Evolutionary conservation across 306 rosid genomes (phyloP).

Genomic region (Castanopsis chinensis): DNA sequence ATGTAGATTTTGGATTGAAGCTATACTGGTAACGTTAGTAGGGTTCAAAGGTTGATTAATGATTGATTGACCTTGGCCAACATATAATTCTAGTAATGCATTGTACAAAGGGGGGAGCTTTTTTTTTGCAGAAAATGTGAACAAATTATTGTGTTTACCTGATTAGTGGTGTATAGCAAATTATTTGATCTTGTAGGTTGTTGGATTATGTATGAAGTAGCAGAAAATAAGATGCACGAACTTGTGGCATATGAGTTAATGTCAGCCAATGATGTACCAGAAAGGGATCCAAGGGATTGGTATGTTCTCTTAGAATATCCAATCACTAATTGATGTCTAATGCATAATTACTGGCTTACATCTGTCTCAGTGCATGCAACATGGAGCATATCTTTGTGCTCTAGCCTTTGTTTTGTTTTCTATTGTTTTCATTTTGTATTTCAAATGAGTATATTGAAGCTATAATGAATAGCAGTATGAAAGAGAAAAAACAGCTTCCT

Average conservation of each 20-base stretch:
- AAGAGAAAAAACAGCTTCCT: background rate
- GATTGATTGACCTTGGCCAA: background rate
- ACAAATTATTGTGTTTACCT: background rate
- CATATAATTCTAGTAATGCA: too few species aligned
- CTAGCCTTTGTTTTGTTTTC: background rate
- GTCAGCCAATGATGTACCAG: constrained; percentile 95
- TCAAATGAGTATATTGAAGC: background rate
- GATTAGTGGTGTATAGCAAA: background rate
- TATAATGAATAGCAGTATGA: background rate
- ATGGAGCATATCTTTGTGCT: background rate
- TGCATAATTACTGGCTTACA: background rate
- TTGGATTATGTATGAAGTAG: constrained; percentile 67
- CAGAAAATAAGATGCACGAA: constrained; percentile 52
- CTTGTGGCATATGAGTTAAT: constrained; percentile 84
- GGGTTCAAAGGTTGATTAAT: background rate
- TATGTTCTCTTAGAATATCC: constrained; percentile 29
- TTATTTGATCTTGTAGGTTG: constrained; percentile 53
- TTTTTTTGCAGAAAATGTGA: background rate
- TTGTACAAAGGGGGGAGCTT: background rate
- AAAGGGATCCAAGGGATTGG: constrained; percentile 99
- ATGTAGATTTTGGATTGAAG: background rate
- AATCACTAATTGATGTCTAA: background rate
- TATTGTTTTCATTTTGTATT: background rate
- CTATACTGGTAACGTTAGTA: background rate
- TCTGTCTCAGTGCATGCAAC: background rate